These are phyloP conservation scores for Solanum bulbocastanum DNA, from an alignment of 257 asterid genomes.

Conservation along the genomic window DNA sequence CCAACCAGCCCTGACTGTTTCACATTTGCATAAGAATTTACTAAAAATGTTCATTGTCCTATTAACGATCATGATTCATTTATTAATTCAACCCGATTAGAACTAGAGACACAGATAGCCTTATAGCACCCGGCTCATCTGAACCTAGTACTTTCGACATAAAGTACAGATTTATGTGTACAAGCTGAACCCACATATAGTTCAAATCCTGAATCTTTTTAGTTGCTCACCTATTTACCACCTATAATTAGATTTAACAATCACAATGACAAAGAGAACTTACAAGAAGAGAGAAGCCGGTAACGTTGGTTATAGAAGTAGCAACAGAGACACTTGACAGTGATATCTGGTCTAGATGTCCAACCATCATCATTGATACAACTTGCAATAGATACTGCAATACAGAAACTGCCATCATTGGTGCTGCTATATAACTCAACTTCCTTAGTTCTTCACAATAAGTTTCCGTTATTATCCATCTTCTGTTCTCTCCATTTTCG, in stretches of 20 bases:
- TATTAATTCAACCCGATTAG: too few species aligned
- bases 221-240: too few species aligned
- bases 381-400: slow-evolving; percentile 35
- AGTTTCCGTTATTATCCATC: background rate
- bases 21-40: background rate
- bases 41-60: background rate
- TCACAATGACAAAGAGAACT: background rate
- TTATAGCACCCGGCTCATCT: too few species aligned
- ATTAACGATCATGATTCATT: too few species aligned
- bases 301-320: slow-evolving; percentile 30
- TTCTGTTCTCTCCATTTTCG: background rate
- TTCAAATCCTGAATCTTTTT: too few species aligned
- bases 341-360: slow-evolving; percentile 29
- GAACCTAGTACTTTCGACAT: too few species aligned
- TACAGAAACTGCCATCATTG: slow-evolving; percentile 36
- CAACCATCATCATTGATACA: slow-evolving; percentile 38
- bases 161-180: too few species aligned
- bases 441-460: slow-evolving; percentile 27
- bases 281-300: slow-evolving; percentile 36
- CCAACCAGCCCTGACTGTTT: slow-evolving; percentile 45
- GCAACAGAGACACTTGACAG: slow-evolving; percentile 37
- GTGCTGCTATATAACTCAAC: slow-evolving; percentile 29
- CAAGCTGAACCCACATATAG: too few species aligned
- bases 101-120: too few species aligned
- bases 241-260: too few species aligned